Evolutionary conservation across 345 rosid genomes (phyloP), one percentile per base, ranked within the genome.

Genomic region (Cochlearia excelsa): DNA sequence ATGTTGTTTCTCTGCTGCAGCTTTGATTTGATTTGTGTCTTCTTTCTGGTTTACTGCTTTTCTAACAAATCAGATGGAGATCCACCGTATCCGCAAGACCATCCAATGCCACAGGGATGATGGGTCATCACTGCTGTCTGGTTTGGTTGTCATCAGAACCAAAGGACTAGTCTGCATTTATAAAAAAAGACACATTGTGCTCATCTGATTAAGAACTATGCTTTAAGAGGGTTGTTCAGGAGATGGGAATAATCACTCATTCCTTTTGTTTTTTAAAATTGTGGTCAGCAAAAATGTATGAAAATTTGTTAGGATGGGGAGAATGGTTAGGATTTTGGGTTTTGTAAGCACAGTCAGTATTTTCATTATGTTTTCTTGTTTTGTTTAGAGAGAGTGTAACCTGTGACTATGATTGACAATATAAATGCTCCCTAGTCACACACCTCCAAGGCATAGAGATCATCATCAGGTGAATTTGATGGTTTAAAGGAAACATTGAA

Each of bases 61-160:
- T 48, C 6, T 31, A 48, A 56, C 38, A 44, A 7, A 68, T 27
- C 69, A 70, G 74, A 70, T 70, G 69, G 74, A 57, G 74, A 70
- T 57, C 69, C 64, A 44, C 74, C 74, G 6, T 63, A 70, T 26
- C n/a, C 47, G 43, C 64, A 63, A 35, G 69, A 70, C 7, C 54
- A 63, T 57, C 69, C 64, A 47, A 63, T 44, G 69, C 54, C 59
- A 57, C 74, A 70, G 28, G 65, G 74, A 30, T 70, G 74, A 63
- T 9, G 40, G 41, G 9, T 4, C 33, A 7, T 34, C 30, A 7
- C 34, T 34, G 57, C 26, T 2, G 53, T 44, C 26, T 28, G 71
- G 43, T 48, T 26, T 56, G 42, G 44, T 31, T 4, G 11, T 29
- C 60, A 51, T 41, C 30, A 41, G 43, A 10, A 45, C 33, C 37